These are phyloP conservation scores for Misopates orontium DNA, from an alignment of 257 asterid genomes.

Conservation along the genomic window DNA sequence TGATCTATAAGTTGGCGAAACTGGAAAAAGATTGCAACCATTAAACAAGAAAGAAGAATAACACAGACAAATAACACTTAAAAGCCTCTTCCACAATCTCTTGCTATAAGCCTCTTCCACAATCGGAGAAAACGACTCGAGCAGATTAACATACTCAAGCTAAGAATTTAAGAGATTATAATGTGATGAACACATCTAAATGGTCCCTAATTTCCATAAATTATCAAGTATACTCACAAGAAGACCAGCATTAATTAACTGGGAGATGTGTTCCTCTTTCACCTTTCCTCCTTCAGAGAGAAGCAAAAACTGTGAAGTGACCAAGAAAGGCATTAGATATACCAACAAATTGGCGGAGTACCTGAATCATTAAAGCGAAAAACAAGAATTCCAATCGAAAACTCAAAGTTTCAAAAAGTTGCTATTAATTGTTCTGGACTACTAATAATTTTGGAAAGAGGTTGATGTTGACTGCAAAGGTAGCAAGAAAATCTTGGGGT, in stretches of 20 bases:
- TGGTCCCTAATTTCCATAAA: no score
- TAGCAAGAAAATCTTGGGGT: neutral
- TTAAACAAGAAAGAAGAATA: conserved; percentile 1
- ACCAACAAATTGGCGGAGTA: conserved; percentile 2
- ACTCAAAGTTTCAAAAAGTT: neutral
- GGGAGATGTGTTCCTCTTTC: conserved; percentile 83
- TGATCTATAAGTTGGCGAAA: conserved; percentile 88
- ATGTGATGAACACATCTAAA: no score
- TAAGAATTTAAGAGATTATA: no score
- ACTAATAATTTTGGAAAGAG: conserved; percentile 4
- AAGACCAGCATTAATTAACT: conserved; percentile 80
- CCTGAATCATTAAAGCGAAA: neutral
- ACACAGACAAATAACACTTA: neutral
- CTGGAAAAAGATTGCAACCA: conserved; percentile 41
- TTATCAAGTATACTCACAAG: conserved; percentile 54
- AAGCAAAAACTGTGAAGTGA: conserved; percentile 67
- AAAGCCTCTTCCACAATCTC: neutral
- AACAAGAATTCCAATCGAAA: neutral
- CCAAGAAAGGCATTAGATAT: conserved; percentile 24
- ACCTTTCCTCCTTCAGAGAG: conserved; percentile 85
- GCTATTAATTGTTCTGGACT: neutral
- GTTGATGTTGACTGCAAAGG: neutral
- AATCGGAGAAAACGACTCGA: neutral
- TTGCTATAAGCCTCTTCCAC: no score
- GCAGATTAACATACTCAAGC: neutral